Conservation (phyloP, 75 land plant species). For the Picea sitchensis region DNA sequence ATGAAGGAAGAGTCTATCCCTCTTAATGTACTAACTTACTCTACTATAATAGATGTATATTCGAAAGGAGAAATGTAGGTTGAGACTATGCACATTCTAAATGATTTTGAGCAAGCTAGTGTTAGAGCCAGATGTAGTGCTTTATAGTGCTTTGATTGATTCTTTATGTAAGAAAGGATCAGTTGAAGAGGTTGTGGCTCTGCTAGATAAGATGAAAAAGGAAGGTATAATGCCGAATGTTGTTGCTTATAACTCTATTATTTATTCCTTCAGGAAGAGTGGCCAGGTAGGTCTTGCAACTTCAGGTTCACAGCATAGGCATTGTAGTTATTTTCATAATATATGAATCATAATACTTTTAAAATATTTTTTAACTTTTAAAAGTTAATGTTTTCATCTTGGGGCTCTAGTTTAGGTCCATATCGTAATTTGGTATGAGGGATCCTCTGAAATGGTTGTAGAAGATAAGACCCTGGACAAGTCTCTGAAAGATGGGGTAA, state of each 20-base stretch:
- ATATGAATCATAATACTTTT: neutral
- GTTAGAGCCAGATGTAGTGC: slow-evolving; percentile 89
- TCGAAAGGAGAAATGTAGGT: slow-evolving; percentile 72
- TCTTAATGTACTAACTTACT: slow-evolving; percentile 90
- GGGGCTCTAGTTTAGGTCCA: neutral
- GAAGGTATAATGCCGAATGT: slow-evolving; percentile 91
- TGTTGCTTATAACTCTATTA: slow-evolving; percentile 91
- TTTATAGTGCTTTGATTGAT: slow-evolving; percentile 87
- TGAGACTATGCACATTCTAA: slow-evolving; percentile 71
- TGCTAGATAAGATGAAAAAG: slow-evolving; percentile 84
- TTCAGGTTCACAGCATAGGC: neutral
- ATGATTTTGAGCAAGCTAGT: slow-evolving; percentile 68
- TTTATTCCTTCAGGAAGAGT: slow-evolving; percentile 81
- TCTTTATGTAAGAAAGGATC: slow-evolving; percentile 83
- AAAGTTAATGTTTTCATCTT: neutral
- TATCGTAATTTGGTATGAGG: neutral
- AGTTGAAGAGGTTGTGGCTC: slow-evolving; percentile 64
- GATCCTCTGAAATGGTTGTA: neutral
- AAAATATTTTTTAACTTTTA: neutral
- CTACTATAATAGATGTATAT: slow-evolving; percentile 84
- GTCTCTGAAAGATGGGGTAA: neutral
- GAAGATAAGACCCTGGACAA: neutral
- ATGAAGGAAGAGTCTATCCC: slow-evolving; percentile 58
- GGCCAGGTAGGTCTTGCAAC: neutral
- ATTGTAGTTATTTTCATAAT: neutral